Base-by-base conservation (phyloP, 441 rosid genomes). In the Syzygium syzygioides region DNA sequence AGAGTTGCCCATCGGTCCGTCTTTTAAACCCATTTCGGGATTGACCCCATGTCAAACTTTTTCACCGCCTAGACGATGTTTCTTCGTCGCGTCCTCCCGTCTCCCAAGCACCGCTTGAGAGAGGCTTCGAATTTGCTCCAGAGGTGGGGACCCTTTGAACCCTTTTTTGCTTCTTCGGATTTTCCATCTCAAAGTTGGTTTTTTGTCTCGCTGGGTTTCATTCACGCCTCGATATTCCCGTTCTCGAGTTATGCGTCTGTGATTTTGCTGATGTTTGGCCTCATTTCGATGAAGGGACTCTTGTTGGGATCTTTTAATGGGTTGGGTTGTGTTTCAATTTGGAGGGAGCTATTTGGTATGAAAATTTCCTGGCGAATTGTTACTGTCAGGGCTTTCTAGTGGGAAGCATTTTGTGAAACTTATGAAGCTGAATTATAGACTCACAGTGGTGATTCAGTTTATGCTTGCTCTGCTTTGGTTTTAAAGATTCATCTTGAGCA, bases 81-180 rank as follows among this genome's bases (percentile, higher is more conserved):
- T 86, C 30, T 90, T 88, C 89, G 86, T 88, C 96, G 95, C 37
- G 91, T 92, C 87, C 92, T 93, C 87, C n/a, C 32, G 7, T 92
- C 95, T 92, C 89, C 93, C 91, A 95, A 90, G 89, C 91, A 89
- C 89, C 91, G 91, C 88, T 87, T 92, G 14, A 76, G 87, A 53
- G 93, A 86, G 19, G 85, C 93, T 53, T 54, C 91, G 54, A 86
- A 56, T 90, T 90, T 89, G 34, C 92, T 93, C 68, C 94, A 55
- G 71, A 93, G 97, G 97, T 96, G 90, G 60, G 85, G 25, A 20
- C 85, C 90, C 90, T 88, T 91, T 60, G 85, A 90, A 89, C 90
- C 89, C 71, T 68, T 66, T 66, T 13, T 8, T 59, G 25, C 85
- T 50, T 26, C 7, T 45, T 79, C 56, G 34, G 37, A 45, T 45